Base-by-base conservation (phyloP, 139 green algal species). In the Chlamydomonas eustigma region DNA sequence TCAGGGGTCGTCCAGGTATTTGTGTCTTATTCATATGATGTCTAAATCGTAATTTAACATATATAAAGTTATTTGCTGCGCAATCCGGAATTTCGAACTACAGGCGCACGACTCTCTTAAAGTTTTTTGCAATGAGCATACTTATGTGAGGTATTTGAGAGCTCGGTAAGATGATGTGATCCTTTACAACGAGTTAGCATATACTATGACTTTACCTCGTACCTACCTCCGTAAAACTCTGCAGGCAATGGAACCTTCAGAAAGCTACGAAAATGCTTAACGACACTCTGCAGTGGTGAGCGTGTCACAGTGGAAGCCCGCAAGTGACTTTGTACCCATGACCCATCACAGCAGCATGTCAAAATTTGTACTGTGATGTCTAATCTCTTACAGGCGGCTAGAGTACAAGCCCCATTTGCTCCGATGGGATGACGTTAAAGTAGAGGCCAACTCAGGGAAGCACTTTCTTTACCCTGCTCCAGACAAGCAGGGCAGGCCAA, bases 241-340 rank as follows among this genome's bases (percentile, higher is more conserved):
- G n/a, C 78, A 89, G 85, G 79, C 44, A 52, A 39, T 94, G 91
- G 86, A 85, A 90, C 67, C 31, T 94, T 0, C n/a, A 75, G 2
- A 89, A 91, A 25, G 91, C 91, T 1, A 39, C 72, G 24, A 90
- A 90, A 51, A 93, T 95, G 90, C 81, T 91, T n/a, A 33, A 52
- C 2, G 81, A 73, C 1, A 92, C 87, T 0, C 50, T 93, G 3
- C 64, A 89, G 36, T 93, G 89, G 88, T 92, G 44, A 78, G 81
- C 34, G n/a, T 6, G 8, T 51, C 37, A 28, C 25, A 34, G 31
- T 25, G 12, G 4, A 38, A 63, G 67, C 32, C 36, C 30, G 50
- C 50, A 63, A 30, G 50, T 24, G 24, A 24, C 50, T 24, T 63
- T 24, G 50, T 24, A 30, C 18, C 50, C 18, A n/a, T n/a, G n/a